Percentiles rank a stretch among this genome's conserved stretches.
Conservation (phyloP, 2,329 filamentous ascomycete species). For the Furcasterigmium sp. region DNA sequence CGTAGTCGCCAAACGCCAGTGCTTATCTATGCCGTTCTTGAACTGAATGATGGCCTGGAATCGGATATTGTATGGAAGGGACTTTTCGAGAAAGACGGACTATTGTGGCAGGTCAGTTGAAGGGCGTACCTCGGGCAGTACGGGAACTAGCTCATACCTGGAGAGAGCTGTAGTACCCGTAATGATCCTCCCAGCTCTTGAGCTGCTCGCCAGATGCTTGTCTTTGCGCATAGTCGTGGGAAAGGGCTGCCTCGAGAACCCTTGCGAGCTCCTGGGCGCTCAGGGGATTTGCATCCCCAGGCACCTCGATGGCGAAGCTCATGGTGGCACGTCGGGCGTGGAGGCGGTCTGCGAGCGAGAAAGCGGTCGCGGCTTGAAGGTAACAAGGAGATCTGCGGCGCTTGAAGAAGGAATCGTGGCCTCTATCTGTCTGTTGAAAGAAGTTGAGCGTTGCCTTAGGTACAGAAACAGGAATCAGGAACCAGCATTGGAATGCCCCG, state of each 20-base stretch:
- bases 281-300: slow-evolving; percentile 74
- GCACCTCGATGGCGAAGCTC: slow-evolving; percentile 71
- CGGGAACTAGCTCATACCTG: too few species aligned
- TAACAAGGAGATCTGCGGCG: too few species aligned
- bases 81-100: slow-evolving; percentile 76
- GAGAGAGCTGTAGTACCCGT: slow-evolving; percentile 61
- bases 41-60: slow-evolving; percentile 90
- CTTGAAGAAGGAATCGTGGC: too few species aligned
- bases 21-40: slow-evolving; percentile 94
- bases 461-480: too few species aligned
- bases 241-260: slow-evolving; percentile 58
- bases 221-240: slow-evolving; percentile 55
- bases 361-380: too few species aligned
- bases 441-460: too few species aligned
- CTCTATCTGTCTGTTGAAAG: too few species aligned
- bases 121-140: background rate
- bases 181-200: slow-evolving; percentile 62
- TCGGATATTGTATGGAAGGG: slow-evolving; percentile 70
- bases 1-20: slow-evolving; percentile 67
- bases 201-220: slow-evolving; percentile 68
- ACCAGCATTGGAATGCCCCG: too few species aligned
- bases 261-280: slow-evolving; percentile 58
- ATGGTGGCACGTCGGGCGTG: slow-evolving; percentile 35
- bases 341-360: too few species aligned
- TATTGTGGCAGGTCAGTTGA: slow-evolving; percentile 26